These are phyloP conservation scores for Bocquillonia castaneifolia DNA, from an alignment of 441 rosid genomes.

Conservation along the genomic window DNA sequence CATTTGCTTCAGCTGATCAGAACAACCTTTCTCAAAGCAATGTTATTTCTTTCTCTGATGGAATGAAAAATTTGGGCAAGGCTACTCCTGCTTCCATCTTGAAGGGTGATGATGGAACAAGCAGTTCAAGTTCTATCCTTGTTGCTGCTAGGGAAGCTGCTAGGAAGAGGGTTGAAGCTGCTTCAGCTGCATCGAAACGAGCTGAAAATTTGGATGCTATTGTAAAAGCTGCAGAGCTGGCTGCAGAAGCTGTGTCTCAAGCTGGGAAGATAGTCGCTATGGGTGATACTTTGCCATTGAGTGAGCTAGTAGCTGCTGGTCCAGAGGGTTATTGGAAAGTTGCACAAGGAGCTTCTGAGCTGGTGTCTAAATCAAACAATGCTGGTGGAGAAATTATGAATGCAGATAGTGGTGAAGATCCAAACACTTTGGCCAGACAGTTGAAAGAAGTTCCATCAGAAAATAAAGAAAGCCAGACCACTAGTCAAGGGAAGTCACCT, in stretches of 20 bases:
- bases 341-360: conserved; percentile 40
- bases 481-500: conserved; percentile 35
- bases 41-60: conserved; percentile 31
- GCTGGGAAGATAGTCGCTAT: conserved; percentile 89
- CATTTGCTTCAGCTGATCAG: conserved; percentile 36
- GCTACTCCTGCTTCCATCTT: conserved; percentile 58
- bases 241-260: conserved; percentile 91
- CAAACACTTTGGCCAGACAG: conserved; percentile 20
- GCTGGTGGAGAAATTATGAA: conserved; percentile 26
- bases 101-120: conserved; percentile 49
- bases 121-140: conserved; percentile 59
- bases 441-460: conserved; percentile 34
- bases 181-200: conserved; percentile 83
- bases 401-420: conserved; percentile 21
- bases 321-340: conserved; percentile 70
- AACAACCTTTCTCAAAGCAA: conserved; percentile 29
- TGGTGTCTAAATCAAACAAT: conserved; percentile 29
- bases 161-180: conserved; percentile 83
- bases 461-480: conserved; percentile 28
- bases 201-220: conserved; percentile 96
- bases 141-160: conserved; percentile 87
- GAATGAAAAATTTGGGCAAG: conserved; percentile 33
- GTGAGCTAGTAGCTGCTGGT: conserved; percentile 63
- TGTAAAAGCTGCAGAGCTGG: conserved; percentile 93
- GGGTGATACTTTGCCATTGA: conserved; percentile 68